phyloP scores from a whole-genome alignment of 2,329 filamentous ascomycete genomes.

The Colletotrichum lentis region DNA sequence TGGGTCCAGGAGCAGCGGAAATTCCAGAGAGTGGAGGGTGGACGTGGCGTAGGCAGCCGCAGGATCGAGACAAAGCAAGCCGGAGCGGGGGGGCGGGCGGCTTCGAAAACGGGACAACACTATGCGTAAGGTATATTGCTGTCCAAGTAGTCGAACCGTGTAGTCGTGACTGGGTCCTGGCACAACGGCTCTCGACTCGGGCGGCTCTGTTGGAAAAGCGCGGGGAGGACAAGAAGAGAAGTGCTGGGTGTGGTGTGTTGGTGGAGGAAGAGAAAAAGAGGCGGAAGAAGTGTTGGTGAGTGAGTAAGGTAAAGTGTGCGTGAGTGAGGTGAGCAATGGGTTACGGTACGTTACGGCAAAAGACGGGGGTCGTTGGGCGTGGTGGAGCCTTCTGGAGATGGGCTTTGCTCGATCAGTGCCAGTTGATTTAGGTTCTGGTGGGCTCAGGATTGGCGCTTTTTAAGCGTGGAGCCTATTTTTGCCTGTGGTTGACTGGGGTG shows the following conservation, averaged over 20 bases:
- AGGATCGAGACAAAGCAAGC: constrained; percentile 34
- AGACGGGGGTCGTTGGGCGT: constrained; percentile 36
- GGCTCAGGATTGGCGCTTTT: constrained; percentile 38
- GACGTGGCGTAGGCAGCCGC: constrained; percentile 32
- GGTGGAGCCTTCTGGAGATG: constrained; percentile 36
- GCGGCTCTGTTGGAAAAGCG: background rate
- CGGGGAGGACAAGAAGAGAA: constrained; percentile 3
- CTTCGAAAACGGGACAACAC: constrained; percentile 28
- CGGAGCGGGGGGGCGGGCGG: constrained; percentile 1
- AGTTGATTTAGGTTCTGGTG: constrained; percentile 39
- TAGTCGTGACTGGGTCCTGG: background rate
- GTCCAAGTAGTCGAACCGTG: background rate
- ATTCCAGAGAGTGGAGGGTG: constrained; percentile 37
- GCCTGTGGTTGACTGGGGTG: constrained; percentile 37
- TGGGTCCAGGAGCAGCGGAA: constrained; percentile 34
- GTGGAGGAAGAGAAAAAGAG: constrained; percentile 26
- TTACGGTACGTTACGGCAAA: constrained; percentile 32
- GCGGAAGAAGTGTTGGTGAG: constrained; percentile 23
- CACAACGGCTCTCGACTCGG: background rate
- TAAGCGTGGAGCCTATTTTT: constrained; percentile 39
- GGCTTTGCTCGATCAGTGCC: constrained; percentile 37
- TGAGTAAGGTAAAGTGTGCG: constrained; percentile 28
- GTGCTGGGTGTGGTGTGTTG: constrained; percentile 5
- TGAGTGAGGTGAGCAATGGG: constrained; percentile 16
- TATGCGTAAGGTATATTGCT: constrained; percentile 8